Base-by-base conservation (phyloP, 768 basidiomycete genomes). In the Suillus tomentosus region DNA sequence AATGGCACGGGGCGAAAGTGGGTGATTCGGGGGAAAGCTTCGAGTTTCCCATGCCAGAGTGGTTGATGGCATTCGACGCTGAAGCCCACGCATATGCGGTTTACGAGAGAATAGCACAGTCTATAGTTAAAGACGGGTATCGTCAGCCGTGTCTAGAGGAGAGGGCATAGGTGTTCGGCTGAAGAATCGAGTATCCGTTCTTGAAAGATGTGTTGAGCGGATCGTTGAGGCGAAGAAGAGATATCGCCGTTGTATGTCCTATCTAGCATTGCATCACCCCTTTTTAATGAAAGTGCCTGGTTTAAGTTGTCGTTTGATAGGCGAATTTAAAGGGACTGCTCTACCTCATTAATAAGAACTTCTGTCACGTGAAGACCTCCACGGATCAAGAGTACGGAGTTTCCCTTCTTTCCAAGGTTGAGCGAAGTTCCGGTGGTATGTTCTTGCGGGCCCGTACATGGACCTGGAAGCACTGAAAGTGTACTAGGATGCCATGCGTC, bases 11-110 rank as follows among this genome's bases (percentile, higher is more conserved):
- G 15, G 64, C 67, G 59, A 64, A 71, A 61, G 62, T 45, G 31
- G 69, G 64, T 15, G 68, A 70, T 56, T 40, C 62, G 14, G 61
- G 54, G 2, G 50, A 61, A 37, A 66, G 62, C 31, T 61, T 71
- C 15, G 66, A 65, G 27, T 50, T 68, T 27, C 71, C 73, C 9
- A 63, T 68, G 48, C 72, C 67, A n/a, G 74, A 72, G 62, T 75
- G 70, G 73, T 61, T 78, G 61, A 64, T 70, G 45, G 67, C 66
- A 17, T 68, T 68, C 48, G 77, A 74, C 48, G 72, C 70, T 11
- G 72, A 72, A 51, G 71, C 65, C 64, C 68, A 74, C n/a, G 66
- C 73, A 5, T 67, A 64, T 62, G 67, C 64, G 13, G 72, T 63
- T 13, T 67, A 66, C 61, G 71, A 69, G 11, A 64, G 62, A 24